These are phyloP conservation scores for Heracleum sosnowskyi DNA, from an alignment of 129 eudicot species.

Conservation along the genomic window DNA sequence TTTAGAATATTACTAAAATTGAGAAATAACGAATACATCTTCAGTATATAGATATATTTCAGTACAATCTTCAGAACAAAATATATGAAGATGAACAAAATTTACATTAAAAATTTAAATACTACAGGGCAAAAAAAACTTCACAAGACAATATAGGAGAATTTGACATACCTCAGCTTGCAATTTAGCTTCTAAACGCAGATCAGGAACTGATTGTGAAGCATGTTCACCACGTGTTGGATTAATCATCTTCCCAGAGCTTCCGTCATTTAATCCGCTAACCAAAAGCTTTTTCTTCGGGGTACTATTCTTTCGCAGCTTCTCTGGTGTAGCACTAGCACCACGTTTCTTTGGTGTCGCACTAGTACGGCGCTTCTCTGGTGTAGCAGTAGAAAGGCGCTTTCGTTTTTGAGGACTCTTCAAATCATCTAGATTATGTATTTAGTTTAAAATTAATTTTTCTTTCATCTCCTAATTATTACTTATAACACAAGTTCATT, in stretches of 20 bases:
- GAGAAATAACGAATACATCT: too few species aligned
- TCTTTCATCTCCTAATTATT: background rate
- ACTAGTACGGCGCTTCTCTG: conserved; percentile 35
- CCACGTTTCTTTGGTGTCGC: conserved; percentile 40
- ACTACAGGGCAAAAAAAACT: background rate
- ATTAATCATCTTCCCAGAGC: conserved; percentile 27
- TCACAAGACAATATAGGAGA: background rate
- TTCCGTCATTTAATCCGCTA: conserved; percentile 28
- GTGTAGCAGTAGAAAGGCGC: conserved; percentile 36
- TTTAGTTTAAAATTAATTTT: background rate
- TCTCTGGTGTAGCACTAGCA: conserved; percentile 40
- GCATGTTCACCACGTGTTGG: conserved; percentile 19
- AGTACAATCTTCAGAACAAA: background rate
- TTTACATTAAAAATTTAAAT: conserved; percentile 7
- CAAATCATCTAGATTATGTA: conserved; percentile 27
- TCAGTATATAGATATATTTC: background rate
- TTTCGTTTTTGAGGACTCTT: conserved; percentile 57
- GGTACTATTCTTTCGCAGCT: conserved; percentile 32
- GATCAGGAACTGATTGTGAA: conserved; percentile 54
- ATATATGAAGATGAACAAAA: background rate
- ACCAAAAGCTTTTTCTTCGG: conserved; percentile 29
- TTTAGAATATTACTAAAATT: background rate
- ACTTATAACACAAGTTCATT: background rate
- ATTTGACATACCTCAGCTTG: conserved; percentile 70
- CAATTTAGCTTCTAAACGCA: conserved; percentile 78